phyloP scores from a whole-genome alignment of 495 filamentous ascomycete species.

The Aspergillus incahuasiensis region DNA sequence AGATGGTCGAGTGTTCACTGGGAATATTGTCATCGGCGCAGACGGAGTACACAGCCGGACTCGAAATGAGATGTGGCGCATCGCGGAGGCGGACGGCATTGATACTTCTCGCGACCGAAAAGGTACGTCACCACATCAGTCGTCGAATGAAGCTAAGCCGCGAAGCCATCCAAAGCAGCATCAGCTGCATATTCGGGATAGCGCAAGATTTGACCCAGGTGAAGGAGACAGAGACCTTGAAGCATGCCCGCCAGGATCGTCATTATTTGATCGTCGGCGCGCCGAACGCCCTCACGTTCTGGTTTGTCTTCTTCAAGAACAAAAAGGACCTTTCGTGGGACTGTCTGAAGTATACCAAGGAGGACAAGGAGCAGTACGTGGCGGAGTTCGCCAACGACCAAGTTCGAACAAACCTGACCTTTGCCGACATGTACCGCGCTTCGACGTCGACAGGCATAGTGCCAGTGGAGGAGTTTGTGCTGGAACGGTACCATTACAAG shows the following conservation, averaged over 20 bases:
- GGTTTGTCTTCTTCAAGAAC: slow-evolving; percentile 33
- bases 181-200: slow-evolving; percentile 39
- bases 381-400: slow-evolving; percentile 18
- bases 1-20: slow-evolving; percentile 35
- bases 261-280: slow-evolving; percentile 25
- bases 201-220: slow-evolving; percentile 8
- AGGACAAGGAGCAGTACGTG: slow-evolving; percentile 22
- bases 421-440: slow-evolving; percentile 34
- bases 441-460: slow-evolving; percentile 18
- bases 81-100: slow-evolving; percentile 9
- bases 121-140: not conserved
- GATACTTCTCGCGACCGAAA: not conserved
- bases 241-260: slow-evolving; percentile 12
- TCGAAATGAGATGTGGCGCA: slow-evolving; percentile 34
- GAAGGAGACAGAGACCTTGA: not conserved
- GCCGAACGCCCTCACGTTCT: slow-evolving; percentile 23
- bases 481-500: slow-evolving; percentile 30
- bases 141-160: not conserved
- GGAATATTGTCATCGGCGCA: slow-evolving; percentile 44
- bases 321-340: slow-evolving; percentile 9
- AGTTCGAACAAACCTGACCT: slow-evolving; percentile 22
- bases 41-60: slow-evolving; percentile 48
- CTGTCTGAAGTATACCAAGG: slow-evolving; percentile 27
- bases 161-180: slow-evolving; percentile 9
- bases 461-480: slow-evolving; percentile 35